Evolutionary conservation across 768 basidiomycete species (phyloP).

Genomic region (Serpula lacrymans): DNA sequence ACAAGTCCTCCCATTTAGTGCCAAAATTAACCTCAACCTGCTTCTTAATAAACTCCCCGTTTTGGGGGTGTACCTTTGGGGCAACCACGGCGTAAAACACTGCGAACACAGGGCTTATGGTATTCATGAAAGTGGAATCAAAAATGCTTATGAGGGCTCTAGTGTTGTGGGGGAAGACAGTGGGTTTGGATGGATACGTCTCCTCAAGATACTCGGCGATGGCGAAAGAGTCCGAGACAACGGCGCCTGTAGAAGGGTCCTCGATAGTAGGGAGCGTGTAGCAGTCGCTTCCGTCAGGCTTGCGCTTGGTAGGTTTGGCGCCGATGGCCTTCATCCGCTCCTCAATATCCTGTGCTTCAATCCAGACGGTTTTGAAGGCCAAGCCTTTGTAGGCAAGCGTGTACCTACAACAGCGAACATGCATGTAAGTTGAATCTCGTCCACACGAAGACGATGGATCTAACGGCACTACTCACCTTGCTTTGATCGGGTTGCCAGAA

Average conservation of each 20-base stretch:
- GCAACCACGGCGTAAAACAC: slow-evolving; percentile 6
- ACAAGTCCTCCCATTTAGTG: slow-evolving; percentile 36
- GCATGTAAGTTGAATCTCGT: slow-evolving; percentile 31
- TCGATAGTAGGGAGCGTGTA: slow-evolving; percentile 33
- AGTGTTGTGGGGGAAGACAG: slow-evolving; percentile 21
- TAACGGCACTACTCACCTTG: slow-evolving; percentile 80
- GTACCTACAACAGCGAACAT: too few relatives aligned
- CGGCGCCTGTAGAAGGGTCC: slow-evolving; percentile 25
- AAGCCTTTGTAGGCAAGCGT: slow-evolving; percentile 34
- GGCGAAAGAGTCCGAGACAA: slow-evolving; percentile 26
- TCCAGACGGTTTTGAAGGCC: slow-evolving; percentile 30
- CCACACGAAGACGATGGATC: too few relatives aligned
- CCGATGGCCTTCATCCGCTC: slow-evolving; percentile 23
- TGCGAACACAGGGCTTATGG: too few relatives aligned
- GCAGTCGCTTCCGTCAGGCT: slow-evolving; percentile 12
- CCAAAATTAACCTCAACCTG: slow-evolving; percentile 28
- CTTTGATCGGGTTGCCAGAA: slow-evolving; percentile 95
- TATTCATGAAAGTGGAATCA: slow-evolving; percentile 1
- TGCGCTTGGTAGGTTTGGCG: slow-evolving; percentile 13
- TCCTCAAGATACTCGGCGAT: slow-evolving; percentile 36
- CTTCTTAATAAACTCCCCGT: background rate
- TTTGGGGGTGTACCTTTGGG: background rate
- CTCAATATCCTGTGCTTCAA: slow-evolving; percentile 31
- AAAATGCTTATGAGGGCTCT: slow-evolving; percentile 20
- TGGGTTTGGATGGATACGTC: slow-evolving; percentile 29